Base-by-base conservation (phyloP, 805 yeast genomes). In the Candida quercuum region DNA sequence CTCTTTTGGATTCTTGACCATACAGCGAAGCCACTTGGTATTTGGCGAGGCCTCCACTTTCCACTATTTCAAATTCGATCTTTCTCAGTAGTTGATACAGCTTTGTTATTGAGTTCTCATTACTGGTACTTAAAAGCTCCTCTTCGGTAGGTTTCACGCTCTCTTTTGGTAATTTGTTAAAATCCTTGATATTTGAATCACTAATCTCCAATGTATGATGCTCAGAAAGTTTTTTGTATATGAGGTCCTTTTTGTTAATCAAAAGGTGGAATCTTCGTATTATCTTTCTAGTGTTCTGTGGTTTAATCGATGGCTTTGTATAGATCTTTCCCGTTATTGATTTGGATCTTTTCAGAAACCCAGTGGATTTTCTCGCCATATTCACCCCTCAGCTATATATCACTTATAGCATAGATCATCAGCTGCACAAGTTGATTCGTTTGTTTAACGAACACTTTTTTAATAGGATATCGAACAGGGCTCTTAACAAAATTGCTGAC, bases 11-110 rank as follows among this genome's bases (percentile, higher is more conserved):
- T 40, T 76, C 74, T 51, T 91, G 99, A 0, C 99, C 99, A 35
- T 78, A 76, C 1, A 83, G 73, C 2, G 96, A 86, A 0, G 98
- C 98, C 16, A 69, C 60, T 53, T 91, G 99, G 56, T 91, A 91
- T 10, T 75, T 74, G 35, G 76, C 71, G 2, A 91, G 57, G 0
- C 96, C 97, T 0, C 96, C 97, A 30, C 78, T 65, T 29, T 64
- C 68, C 8, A 64, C 64, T 4, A 83, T 70, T 51, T 85, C 88
- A 3, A 66, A 70, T 43, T 78, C 81, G 6, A 88, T 74, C 35
- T 66, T 67, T 0, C 75, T 81, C 11, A 83, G 57, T 5, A 55
- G 49, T 1, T 36, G 34, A 3, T 60, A 51, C 63, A 51, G 33
- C 18, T 35, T 40, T 15, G 41, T 33, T 32, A 41, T 24, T 14